Evolutionary conservation across 1,284 basidiomycete genomes (phyloP).

Genomic region (Fomitopsis pinicola): DNA sequence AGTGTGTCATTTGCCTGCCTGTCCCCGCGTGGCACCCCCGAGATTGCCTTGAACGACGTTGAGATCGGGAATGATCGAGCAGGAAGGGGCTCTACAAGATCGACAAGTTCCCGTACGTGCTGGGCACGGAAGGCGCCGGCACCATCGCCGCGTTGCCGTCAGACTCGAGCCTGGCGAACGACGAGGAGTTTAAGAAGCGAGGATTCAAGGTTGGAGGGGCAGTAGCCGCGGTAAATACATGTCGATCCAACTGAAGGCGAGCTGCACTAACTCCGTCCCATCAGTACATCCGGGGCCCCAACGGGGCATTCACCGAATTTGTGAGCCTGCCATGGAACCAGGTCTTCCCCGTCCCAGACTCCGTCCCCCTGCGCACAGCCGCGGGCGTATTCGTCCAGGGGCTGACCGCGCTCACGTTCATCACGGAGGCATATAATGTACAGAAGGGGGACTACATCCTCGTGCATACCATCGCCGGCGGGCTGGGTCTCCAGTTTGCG

Average conservation of each 20-base stretch:
- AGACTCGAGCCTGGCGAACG: constrained; percentile 44
- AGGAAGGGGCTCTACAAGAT: constrained; percentile 60
- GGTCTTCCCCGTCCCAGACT: constrained; percentile 53
- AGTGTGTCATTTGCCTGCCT: not conserved
- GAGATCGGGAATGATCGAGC: not conserved
- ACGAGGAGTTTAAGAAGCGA: constrained; percentile 57
- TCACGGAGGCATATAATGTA: constrained; percentile 83
- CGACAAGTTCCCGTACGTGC: constrained; percentile 60
- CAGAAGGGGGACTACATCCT: constrained; percentile 73
- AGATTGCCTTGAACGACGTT: not conserved
- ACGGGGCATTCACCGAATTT: constrained; percentile 23
- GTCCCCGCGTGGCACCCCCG: not conserved
- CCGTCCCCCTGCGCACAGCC: constrained; percentile 59
- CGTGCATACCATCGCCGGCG: constrained; percentile 91
- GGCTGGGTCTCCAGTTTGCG: constrained; percentile 58
- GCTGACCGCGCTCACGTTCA: constrained; percentile 76
- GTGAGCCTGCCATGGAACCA: constrained; percentile 25
- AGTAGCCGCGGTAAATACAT: constrained; percentile 50
- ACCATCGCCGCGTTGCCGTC: constrained; percentile 70
- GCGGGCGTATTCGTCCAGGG: constrained; percentile 55
- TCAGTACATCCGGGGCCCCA: constrained; percentile 37
- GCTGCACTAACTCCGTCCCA: not conserved
- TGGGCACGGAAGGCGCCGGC: constrained; percentile 82
- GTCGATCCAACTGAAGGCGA: not conserved
- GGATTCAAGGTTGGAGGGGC: constrained; percentile 56